These are phyloP conservation scores for Sporisorium scitamineum DNA, from an alignment of 1,284 basidiomycete genomes.

Conservation along the genomic window DNA sequence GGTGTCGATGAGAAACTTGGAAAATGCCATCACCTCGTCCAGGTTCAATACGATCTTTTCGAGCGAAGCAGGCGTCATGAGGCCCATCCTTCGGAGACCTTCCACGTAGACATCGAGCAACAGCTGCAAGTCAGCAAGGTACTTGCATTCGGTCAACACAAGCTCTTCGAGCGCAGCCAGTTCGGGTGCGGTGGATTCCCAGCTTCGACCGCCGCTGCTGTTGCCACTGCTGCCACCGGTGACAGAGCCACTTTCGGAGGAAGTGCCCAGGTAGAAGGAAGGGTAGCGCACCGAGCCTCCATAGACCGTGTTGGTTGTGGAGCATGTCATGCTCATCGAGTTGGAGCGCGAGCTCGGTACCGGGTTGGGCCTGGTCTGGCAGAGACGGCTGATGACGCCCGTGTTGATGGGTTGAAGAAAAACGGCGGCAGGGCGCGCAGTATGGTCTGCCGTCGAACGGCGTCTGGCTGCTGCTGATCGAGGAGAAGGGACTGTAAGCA, in stretches of 20 bases:
- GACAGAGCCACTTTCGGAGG: slow-evolving; percentile 14
- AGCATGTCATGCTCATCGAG: slow-evolving; percentile 9
- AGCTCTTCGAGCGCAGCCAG: slow-evolving; percentile 27
- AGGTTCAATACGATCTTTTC: slow-evolving; percentile 23
- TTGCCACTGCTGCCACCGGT: slow-evolving; percentile 18
- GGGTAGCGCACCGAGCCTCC: slow-evolving; percentile 11
- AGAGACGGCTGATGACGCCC: slow-evolving; percentile 17
- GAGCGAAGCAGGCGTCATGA: slow-evolving; percentile 15
- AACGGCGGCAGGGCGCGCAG: slow-evolving; percentile 10
- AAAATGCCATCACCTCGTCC: slow-evolving; percentile 30
- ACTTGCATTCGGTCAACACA: slow-evolving; percentile 30
- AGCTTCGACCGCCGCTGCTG: slow-evolving; percentile 17
- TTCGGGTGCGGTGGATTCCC: slow-evolving; percentile 20
- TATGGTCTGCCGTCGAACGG: slow-evolving; percentile 2
- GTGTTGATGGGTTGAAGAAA: slow-evolving; percentile 20
- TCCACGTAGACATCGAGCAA: slow-evolving; percentile 28
- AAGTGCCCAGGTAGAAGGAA: slow-evolving; percentile 18
- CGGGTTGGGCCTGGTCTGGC: slow-evolving; percentile 19
- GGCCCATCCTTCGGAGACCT: slow-evolving; percentile 17
- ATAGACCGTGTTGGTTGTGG: slow-evolving; percentile 10
- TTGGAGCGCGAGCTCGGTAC: slow-evolving; percentile 9
- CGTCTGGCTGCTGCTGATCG: slow-evolving; percentile 6
- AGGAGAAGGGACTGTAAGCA: slow-evolving; percentile 6
- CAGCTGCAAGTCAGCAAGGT: slow-evolving; percentile 22
- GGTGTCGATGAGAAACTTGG: slow-evolving; percentile 17